A percentile compares a stretch with the other conserved stretches of the same genome.
phyloP scores from a whole-genome alignment of 2,329 filamentous ascomycete species.

The Calonectria multiphialidica region DNA sequence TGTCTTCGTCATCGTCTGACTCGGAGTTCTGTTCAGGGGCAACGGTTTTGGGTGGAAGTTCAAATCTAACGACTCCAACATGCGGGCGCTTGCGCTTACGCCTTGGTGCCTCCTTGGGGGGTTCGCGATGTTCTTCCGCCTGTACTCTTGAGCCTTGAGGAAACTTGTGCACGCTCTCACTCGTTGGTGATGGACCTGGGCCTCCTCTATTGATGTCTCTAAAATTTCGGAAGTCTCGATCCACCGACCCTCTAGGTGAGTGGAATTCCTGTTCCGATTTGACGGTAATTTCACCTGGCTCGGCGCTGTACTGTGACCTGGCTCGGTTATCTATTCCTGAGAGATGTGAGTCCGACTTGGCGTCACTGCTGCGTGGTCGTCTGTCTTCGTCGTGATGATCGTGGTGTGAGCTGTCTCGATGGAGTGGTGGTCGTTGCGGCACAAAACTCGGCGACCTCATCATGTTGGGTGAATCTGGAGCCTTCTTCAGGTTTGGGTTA shows the following conservation, averaged over 20 bases:
- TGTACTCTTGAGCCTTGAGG: conserved; percentile 21
- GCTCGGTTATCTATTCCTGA: conserved; percentile 50
- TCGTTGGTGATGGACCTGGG: conserved; percentile 39
- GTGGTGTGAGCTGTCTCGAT: conserved; percentile 51
- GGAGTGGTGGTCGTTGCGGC: conserved; percentile 53
- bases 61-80: conserved; percentile 52
- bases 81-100: conserved; percentile 43
- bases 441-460: conserved; percentile 64
- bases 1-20: conserved; percentile 70
- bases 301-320: conserved; percentile 56
- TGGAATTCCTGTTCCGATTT: conserved; percentile 55
- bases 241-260: conserved; percentile 44
- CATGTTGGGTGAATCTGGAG: conserved; percentile 64
- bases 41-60: conserved; percentile 53
- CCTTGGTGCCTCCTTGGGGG: conserved; percentile 31
- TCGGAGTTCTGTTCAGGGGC: conserved; percentile 52
- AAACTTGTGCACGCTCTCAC: conserved; percentile 36
- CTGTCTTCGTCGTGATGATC: conserved; percentile 56
- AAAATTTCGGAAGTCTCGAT: conserved; percentile 34
- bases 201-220: conserved; percentile 34
- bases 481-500: conserved; percentile 65
- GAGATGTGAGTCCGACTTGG: conserved; percentile 57
- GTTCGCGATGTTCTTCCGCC: conserved; percentile 23
- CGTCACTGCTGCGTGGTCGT: conserved; percentile 66
- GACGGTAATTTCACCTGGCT: conserved; percentile 60